Evolutionary conservation across 306 rosid genomes (phyloP).

Genomic region (Geum urbanum): DNA sequence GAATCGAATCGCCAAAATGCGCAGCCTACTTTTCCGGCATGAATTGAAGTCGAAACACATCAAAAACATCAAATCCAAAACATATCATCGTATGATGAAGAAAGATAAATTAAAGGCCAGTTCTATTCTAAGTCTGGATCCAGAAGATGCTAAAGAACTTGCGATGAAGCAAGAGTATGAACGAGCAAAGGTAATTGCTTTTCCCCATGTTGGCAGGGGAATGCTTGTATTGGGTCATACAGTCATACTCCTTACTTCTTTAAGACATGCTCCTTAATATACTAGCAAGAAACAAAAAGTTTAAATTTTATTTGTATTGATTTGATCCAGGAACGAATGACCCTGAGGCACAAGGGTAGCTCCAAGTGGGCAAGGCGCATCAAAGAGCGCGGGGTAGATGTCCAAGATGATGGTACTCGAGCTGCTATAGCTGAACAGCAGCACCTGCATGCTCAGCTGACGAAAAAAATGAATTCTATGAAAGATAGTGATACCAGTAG

Average conservation of each 20-base stretch:
- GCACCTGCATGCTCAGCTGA: conserved; percentile 57
- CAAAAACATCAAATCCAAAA: conserved; percentile 84
- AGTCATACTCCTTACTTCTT: neutral
- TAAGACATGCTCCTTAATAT: neutral
- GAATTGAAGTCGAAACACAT: conserved; percentile 71
- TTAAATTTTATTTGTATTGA: conserved; percentile 11
- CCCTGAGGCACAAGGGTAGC: conserved; percentile 65
- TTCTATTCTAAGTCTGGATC: conserved; percentile 51
- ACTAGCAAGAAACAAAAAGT: neutral
- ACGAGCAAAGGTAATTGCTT: conserved; percentile 74
- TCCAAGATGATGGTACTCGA: conserved; percentile 92
- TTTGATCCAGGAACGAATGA: conserved; percentile 75
- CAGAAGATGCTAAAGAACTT: conserved; percentile 75
- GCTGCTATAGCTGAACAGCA: conserved; percentile 76
- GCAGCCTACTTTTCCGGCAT: conserved; percentile 78
- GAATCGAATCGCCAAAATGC: conserved; percentile 85
- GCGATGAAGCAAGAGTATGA: conserved; percentile 69
- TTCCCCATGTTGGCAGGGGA: neutral
- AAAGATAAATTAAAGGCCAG: conserved; percentile 65
- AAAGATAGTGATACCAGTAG: conserved; percentile 60
- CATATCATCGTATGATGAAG: conserved; percentile 72
- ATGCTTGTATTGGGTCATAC: neutral
- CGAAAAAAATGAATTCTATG: conserved; percentile 77
- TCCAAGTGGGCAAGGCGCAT: conserved; percentile 70
- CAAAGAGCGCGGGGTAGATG: conserved; percentile 58